phyloP scores from a whole-genome alignment of 495 filamentous ascomycete genomes.

The Penicillium crystallinum region DNA sequence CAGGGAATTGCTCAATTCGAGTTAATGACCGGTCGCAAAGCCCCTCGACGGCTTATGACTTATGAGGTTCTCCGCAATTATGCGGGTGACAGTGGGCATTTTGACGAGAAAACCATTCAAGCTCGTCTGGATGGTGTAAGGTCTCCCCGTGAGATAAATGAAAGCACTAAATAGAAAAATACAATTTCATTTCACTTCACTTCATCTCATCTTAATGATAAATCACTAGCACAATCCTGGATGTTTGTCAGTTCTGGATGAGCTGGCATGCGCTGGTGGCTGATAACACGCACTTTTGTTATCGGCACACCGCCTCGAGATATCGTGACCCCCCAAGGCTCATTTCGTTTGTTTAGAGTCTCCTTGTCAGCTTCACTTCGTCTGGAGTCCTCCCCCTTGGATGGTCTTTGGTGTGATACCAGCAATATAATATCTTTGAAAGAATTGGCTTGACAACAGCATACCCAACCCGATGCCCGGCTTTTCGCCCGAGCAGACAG shows the following conservation, averaged over 20 bases:
- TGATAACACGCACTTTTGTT: not conserved
- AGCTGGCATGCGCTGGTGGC: not conserved
- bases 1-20: conserved; percentile 83
- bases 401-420: not conserved
- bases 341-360: conserved; percentile 2
- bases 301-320: conserved; percentile 5
- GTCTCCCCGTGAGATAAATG: conserved; percentile 1
- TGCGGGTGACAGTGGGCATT: conserved; percentile 35
- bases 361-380: not conserved
- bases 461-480: conserved; percentile 20
- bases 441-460: conserved; percentile 3
- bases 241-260: not conserved
- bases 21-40: conserved; percentile 75
- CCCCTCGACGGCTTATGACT: conserved; percentile 69
- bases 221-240: not conserved
- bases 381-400: not conserved
- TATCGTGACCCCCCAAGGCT: not conserved
- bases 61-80: conserved; percentile 56
- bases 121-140: conserved; percentile 33
- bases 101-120: conserved; percentile 43
- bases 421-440: not conserved
- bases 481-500: conserved; percentile 18
- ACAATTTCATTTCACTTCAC: too few relatives aligned
- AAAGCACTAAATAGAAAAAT: too few relatives aligned
- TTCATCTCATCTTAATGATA: not conserved